Percentiles rank a stretch among this genome's conserved stretches.
Conservation (phyloP, 768 basidiomycete genomes). For the Udeniomyces megalosporus region DNA sequence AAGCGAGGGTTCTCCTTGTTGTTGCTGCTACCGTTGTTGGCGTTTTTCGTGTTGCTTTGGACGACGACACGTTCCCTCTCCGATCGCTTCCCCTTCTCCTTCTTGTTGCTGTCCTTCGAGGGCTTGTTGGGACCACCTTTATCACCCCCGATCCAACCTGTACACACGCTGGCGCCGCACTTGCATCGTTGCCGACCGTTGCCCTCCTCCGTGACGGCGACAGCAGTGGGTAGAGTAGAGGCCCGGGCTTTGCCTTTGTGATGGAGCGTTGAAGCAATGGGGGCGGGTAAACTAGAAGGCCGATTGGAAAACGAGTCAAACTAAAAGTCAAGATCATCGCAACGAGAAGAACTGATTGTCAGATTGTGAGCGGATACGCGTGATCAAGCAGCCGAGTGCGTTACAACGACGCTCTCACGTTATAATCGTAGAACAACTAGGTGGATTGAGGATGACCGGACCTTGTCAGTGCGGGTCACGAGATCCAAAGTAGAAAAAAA, state of each 20-base stretch:
- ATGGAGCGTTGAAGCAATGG: not conserved
- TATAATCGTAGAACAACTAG: conserved; percentile 30
- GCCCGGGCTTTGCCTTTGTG: conserved; percentile 6
- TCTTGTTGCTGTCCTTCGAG: not conserved
- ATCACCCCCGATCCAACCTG: conserved; percentile 12
- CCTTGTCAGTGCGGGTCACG: not conserved
- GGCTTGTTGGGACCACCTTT: not conserved
- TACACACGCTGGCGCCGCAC: conserved; percentile 24
- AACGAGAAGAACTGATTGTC: not conserved
- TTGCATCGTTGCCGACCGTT: conserved; percentile 26
- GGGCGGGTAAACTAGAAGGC: not conserved
- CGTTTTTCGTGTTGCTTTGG: not conserved
- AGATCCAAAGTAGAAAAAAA: not conserved
- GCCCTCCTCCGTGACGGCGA: conserved; percentile 1
- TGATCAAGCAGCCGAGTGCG: too few species aligned
- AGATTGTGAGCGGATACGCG: conserved; percentile 11
- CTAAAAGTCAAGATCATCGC: not conserved
- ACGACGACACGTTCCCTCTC: too few species aligned
- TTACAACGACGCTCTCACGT: conserved; percentile 27
- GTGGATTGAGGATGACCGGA: too few species aligned
- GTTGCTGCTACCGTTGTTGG: too few species aligned
- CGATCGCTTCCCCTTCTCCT: not conserved
- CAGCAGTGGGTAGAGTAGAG: too few species aligned
- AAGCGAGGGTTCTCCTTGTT: too few species aligned
- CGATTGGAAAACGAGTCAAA: conserved; percentile 14